Evolutionary conservation across 257 asterid genomes (phyloP).

Genomic region (Coffea eugenioides): DNA sequence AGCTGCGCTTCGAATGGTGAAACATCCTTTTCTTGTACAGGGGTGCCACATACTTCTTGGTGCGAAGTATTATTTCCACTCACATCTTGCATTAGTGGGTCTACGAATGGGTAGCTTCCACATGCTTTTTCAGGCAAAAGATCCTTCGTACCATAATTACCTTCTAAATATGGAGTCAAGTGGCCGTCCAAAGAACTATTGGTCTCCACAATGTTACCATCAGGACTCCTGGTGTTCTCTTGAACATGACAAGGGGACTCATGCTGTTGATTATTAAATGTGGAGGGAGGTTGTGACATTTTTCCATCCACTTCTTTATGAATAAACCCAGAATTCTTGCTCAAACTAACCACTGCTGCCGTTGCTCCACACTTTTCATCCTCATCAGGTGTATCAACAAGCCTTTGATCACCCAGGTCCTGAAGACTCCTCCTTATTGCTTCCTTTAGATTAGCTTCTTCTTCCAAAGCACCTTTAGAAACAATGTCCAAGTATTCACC

Average conservation of each 20-base stretch:
- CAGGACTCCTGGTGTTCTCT: conserved; percentile 7
- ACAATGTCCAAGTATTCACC: conserved; percentile 31
- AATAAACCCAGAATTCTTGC: conserved; percentile 18
- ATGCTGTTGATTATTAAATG: conserved; percentile 21
- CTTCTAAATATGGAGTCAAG: conserved; percentile 23
- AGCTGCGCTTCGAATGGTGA: conserved; percentile 23
- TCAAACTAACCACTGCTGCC: conserved; percentile 24
- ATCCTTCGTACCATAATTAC: conserved; percentile 22
- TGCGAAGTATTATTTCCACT: conserved; percentile 23
- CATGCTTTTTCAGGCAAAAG: conserved; percentile 2
- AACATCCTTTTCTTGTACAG: conserved; percentile 26
- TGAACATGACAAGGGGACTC: conserved; percentile 19
- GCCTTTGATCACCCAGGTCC: conserved; percentile 35
- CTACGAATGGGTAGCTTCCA: conserved; percentile 13
- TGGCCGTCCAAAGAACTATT: conserved; percentile 24
- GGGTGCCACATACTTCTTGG: conserved; percentile 23
- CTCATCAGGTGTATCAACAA: conserved; percentile 25
- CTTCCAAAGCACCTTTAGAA: conserved; percentile 62
- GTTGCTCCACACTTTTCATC: conserved; percentile 24
- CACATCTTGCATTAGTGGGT: conserved; percentile 23
- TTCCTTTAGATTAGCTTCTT: conserved; percentile 70
- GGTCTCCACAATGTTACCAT: conserved; percentile 18
- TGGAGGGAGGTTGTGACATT: conserved; percentile 22
- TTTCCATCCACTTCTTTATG: conserved; percentile 30
- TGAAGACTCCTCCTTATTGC: conserved; percentile 73